These are phyloP conservation scores for Sicyos edulis DNA, from an alignment of 306 rosid species.

Conservation along the genomic window DNA sequence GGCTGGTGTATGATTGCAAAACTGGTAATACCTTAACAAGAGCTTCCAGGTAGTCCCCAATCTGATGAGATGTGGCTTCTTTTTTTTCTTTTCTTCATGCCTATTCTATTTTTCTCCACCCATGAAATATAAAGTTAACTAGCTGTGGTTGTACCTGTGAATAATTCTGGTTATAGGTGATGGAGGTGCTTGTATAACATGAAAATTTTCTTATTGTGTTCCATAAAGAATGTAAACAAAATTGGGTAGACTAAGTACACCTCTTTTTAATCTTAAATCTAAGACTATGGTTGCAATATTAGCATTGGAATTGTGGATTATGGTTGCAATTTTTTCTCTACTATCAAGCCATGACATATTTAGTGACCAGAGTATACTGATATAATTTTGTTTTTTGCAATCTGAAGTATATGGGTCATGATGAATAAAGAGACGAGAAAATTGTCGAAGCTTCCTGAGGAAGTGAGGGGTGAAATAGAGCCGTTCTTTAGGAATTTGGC, in stretches of 20 bases:
- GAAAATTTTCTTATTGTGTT: neutral
- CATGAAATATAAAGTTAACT: constrained; percentile 11
- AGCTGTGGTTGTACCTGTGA: neutral
- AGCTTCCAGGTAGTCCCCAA: constrained; percentile 74
- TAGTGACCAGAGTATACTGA: constrained; percentile 11
- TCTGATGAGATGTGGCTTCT: neutral
- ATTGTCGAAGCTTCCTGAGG: constrained; percentile 77
- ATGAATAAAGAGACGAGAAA: constrained; percentile 91
- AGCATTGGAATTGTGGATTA: neutral
- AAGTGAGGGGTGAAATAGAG: constrained; percentile 79
- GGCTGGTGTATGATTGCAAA: constrained; percentile 68
- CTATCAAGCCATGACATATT: neutral
- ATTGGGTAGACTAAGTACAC: neutral
- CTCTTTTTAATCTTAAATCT: neutral
- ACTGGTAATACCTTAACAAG: constrained; percentile 77
- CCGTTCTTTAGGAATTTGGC: constrained; percentile 55
- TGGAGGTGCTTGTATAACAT: neutral
- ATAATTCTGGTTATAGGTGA: neutral
- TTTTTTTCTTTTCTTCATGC: neutral
- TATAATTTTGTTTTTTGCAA: neutral
- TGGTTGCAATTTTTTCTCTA: neutral
- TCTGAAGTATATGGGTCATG: constrained; percentile 89
- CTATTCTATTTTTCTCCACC: neutral
- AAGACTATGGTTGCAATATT: neutral
- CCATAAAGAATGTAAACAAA: neutral